Base-by-base conservation (phyloP, 1,284 basidiomycete genomes). In the Mycena citricolor region DNA sequence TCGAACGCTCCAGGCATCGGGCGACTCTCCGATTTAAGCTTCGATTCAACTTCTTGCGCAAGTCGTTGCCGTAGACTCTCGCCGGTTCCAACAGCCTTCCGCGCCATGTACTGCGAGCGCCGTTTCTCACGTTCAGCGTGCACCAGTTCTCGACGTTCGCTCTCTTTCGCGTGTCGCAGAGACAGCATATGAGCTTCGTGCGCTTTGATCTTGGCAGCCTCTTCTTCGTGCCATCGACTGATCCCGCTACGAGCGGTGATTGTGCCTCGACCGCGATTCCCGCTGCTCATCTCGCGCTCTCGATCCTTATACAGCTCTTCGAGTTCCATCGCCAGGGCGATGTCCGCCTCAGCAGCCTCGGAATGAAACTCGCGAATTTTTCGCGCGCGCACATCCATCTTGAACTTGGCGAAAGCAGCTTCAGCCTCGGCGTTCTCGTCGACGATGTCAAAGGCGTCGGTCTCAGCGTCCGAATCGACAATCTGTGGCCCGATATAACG, bases 331-430 rank as follows among this genome's bases (percentile, higher is more conserved):
- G 71, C 66, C 17, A 80, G 66, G 35, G 66, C 58, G 30, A 76
- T 67, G 50, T 77, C 77, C 21, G 69, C 61, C 16, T 64, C 57
- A 3, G 73, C 74, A 4, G 77, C 77, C 31, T 66, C 68, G 7
- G 61, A 61, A 52, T 80, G 77, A 59, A 80, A 80, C 47, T 80
- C 71, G 39, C 67, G 65, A 38, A 80, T 80, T 60, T 77, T 80
- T 39, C 65, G 56, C 28, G 75, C 65, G 21, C 78, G 73, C 12
- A 70, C 64, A 21, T 69, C 56, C 58, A 74, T 63, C 53, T 77
- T 78, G 61, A 72, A 79, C 22, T 61, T 60, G 35, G 74, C 71
- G 44, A 78, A 79, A 1, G 70, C 71, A 4, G 61, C 58, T 23
- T 74, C 75, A 25, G 73, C 74, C 19, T 71, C 67, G 14, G 45